These are phyloP conservation scores for Aegilops sharonensis DNA, from an alignment of 176 grass and related monocot genomes.

Conservation along the genomic window DNA sequence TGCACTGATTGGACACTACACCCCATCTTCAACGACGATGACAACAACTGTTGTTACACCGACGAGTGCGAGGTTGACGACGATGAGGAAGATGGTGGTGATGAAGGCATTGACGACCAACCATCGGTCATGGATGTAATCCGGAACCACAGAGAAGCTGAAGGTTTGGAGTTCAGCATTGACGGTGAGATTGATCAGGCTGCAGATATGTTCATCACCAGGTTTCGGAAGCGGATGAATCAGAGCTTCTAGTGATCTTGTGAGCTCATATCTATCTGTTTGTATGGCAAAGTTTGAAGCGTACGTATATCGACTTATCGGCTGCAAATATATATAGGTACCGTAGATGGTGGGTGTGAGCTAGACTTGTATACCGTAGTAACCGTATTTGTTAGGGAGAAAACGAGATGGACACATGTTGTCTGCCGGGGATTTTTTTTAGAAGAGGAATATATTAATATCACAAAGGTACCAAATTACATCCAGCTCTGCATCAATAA, in stretches of 20 bases:
- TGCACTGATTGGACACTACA: conserved; percentile 39
- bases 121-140: conserved; percentile 76
- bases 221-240: conserved; percentile 63
- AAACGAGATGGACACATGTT: too few species aligned
- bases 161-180: conserved; percentile 64
- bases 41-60: not conserved
- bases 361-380: too few species aligned
- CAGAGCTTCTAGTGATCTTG: conserved; percentile 21
- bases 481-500: too few species aligned
- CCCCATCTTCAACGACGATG: conserved; percentile 44
- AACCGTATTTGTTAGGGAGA: too few species aligned
- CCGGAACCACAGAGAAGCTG: conserved; percentile 49
- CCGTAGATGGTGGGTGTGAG: too few species aligned
- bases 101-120: conserved; percentile 9
- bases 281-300: too few species aligned
- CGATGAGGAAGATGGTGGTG: conserved; percentile 7
- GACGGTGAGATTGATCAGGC: conserved; percentile 78
- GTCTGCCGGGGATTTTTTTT: too few species aligned
- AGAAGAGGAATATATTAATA: too few species aligned
- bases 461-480: too few species aligned
- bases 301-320: too few species aligned
- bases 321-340: too few species aligned
- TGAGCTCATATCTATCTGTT: not conserved
- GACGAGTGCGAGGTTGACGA: not conserved
- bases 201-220: conserved; percentile 75